Conservation (phyloP, 805 yeast species). For the Tetrapisispora phaffii region DNA sequence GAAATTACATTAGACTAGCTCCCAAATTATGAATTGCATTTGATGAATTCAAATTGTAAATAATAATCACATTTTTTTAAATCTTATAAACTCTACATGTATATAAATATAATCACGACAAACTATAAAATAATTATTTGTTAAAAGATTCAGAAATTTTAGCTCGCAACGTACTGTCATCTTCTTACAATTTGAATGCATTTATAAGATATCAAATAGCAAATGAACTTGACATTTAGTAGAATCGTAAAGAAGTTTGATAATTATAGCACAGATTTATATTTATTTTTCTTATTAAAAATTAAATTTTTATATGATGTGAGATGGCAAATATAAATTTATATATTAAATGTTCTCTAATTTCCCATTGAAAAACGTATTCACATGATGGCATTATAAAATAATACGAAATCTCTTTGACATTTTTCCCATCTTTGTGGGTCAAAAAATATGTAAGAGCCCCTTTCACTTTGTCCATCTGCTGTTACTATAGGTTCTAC, state of each 20-base stretch:
- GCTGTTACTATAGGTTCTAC: slow-evolving; percentile 80
- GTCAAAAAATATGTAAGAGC: slow-evolving; percentile 88
- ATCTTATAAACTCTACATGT: slow-evolving; percentile 1
- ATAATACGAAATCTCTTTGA: slow-evolving; percentile 55
- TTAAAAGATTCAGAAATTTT: too few species aligned
- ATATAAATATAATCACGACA: background rate
- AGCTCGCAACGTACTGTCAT: too few species aligned
- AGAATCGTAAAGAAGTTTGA: too few species aligned
- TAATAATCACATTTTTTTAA: background rate
- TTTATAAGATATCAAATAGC: too few species aligned
- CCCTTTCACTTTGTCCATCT: slow-evolving; percentile 70
- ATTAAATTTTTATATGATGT: background rate
- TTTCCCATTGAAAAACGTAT: background rate
- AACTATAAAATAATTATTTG: background rate
- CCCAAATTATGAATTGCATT: background rate
- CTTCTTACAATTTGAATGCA: too few species aligned
- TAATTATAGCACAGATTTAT: background rate
- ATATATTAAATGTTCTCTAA: background rate
- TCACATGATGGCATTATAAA: slow-evolving; percentile 54
- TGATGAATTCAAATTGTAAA: slow-evolving; percentile 3
- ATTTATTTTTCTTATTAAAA: background rate
- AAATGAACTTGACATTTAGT: too few species aligned
- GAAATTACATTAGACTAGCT: too few species aligned
- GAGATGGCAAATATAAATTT: background rate
- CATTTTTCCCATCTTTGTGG: slow-evolving; percentile 95